Percentiles rank a stretch among this genome's conserved stretches.
phyloP scores from a whole-genome alignment of 192 early-diverging fungal species.

The Phlyctochytrium bullatum region DNA sequence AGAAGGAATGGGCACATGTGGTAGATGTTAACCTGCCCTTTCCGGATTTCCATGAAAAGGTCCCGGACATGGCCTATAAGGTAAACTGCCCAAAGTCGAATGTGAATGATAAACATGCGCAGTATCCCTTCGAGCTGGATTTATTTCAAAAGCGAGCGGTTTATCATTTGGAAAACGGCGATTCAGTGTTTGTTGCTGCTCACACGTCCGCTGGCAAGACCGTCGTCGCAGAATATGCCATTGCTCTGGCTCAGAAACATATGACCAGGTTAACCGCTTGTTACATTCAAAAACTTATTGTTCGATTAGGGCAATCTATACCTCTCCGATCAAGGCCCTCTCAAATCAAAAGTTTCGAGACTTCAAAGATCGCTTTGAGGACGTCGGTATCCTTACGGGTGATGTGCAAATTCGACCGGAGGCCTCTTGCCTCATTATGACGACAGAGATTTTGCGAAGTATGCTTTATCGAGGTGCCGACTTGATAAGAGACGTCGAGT shows the following conservation, averaged over 20 bases:
- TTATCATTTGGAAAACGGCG: slow-evolving; percentile 91
- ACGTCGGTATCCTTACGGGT: slow-evolving; percentile 95
- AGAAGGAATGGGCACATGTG: slow-evolving; percentile 82
- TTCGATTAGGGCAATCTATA: slow-evolving; percentile 78
- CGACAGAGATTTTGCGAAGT: slow-evolving; percentile 94
- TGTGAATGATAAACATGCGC: slow-evolving; percentile 4
- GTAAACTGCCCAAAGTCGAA: slow-evolving; percentile 30
- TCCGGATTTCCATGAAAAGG: slow-evolving; percentile 83
- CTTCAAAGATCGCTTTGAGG: slow-evolving; percentile 84
- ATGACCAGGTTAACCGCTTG: slow-evolving; percentile 67
- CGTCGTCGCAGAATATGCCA: slow-evolving; percentile 97
- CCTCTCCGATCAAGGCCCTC: slow-evolving; percentile 97
- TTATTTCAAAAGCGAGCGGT: slow-evolving; percentile 96
- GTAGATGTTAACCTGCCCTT: slow-evolving; percentile 85
- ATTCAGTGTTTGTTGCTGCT: slow-evolving; percentile 96
- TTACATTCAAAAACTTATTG: slow-evolving; percentile 2
- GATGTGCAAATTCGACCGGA: slow-evolving; percentile 96
- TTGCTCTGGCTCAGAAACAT: slow-evolving; percentile 88
- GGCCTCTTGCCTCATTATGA: slow-evolving; percentile 98
- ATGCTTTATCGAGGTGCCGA: slow-evolving; percentile 99
- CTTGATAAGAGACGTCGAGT: slow-evolving; percentile 95
- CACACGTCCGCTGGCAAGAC: slow-evolving; percentile 99
- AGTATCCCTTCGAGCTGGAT: slow-evolving; percentile 94
- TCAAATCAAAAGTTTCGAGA: slow-evolving; percentile 99
- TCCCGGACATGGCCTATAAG: slow-evolving; percentile 82